Conservation (phyloP, 2,329 filamentous ascomycete species). For the Trichoderma sp. region DNA sequence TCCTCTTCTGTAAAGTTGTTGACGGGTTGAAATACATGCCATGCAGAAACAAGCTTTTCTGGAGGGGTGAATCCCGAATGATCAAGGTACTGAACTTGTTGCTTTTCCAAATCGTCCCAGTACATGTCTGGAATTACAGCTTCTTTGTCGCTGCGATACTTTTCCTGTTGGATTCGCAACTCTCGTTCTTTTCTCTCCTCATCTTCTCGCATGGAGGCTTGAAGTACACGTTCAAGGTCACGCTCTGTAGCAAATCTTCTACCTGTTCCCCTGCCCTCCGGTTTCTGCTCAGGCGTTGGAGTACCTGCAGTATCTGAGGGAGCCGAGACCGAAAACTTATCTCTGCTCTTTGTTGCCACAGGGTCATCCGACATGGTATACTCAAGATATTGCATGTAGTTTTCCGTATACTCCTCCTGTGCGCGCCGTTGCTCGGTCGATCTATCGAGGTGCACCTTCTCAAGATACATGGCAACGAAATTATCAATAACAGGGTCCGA, state of each 20-base stretch:
- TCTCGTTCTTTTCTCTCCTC: conserved; percentile 71
- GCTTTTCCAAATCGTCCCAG: conserved; percentile 60
- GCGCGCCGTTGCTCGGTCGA: conserved; percentile 41
- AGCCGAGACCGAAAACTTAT: conserved; percentile 50
- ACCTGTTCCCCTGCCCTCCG: conserved; percentile 55
- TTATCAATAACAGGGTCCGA: conserved; percentile 43
- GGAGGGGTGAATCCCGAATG: conserved; percentile 64
- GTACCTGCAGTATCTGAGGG: conserved; percentile 40
- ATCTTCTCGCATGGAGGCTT: conserved; percentile 70
- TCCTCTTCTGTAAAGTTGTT: conserved; percentile 77
- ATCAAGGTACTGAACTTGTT: conserved; percentile 63
- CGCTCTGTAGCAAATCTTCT: conserved; percentile 69
- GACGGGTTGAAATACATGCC: conserved; percentile 70
- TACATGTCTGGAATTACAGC: conserved; percentile 72
- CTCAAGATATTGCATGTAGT: conserved; percentile 54
- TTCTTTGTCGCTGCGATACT: conserved; percentile 75
- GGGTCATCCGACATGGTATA: conserved; percentile 60
- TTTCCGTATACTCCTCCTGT: conserved; percentile 46
- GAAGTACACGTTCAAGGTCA: conserved; percentile 70
- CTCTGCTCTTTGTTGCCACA: conserved; percentile 55
- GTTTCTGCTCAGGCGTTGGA: conserved; percentile 54
- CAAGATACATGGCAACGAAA: conserved; percentile 50
- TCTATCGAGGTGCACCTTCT: conserved; percentile 43
- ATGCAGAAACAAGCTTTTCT: conserved; percentile 67
- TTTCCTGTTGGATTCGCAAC: conserved; percentile 63